Conservation (phyloP, 495 filamentous ascomycete genomes). For the Schizothecium vesticola region DNA sequence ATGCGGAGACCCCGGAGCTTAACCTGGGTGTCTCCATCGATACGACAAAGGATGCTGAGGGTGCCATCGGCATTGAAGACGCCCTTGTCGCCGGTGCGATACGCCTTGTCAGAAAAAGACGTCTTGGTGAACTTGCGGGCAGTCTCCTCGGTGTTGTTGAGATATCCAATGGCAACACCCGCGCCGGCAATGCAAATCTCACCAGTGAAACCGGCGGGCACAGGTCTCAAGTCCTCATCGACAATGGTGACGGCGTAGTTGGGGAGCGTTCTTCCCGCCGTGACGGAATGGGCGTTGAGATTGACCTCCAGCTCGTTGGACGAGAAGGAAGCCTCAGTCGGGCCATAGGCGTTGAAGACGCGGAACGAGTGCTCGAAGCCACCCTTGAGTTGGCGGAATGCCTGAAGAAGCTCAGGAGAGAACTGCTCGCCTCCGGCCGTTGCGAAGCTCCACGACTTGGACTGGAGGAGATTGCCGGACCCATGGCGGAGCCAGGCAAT, state of each 20-base stretch:
- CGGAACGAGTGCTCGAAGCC: not conserved
- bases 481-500: slow-evolving; percentile 7
- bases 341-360: slow-evolving; percentile 21
- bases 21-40: slow-evolving; percentile 38
- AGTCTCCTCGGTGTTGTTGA: slow-evolving; percentile 13
- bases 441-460: not conserved
- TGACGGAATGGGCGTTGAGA: not conserved
- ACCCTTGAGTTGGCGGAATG: not conserved
- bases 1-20: slow-evolving; percentile 43
- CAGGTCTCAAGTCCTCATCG: slow-evolving; percentile 30
- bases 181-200: slow-evolving; percentile 29
- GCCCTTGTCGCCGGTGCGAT: slow-evolving; percentile 41
- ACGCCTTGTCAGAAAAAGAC: slow-evolving; percentile 23
- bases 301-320: not conserved
- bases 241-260: slow-evolving; percentile 36
- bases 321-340: slow-evolving; percentile 9
- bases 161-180: slow-evolving; percentile 23
- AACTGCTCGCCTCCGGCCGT: slow-evolving; percentile 13
- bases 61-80: slow-evolving; percentile 30
- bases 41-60: slow-evolving; percentile 31
- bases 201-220: slow-evolving; percentile 27
- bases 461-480: not conserved
- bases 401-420: not conserved
- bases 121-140: slow-evolving; percentile 24
- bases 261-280: slow-evolving; percentile 5